Percentiles rank a stretch among this genome's conserved stretches.
These are phyloP conservation scores for Epichloe festucae DNA, from an alignment of 2,329 filamentous ascomycete genomes.

Conservation along the genomic window DNA sequence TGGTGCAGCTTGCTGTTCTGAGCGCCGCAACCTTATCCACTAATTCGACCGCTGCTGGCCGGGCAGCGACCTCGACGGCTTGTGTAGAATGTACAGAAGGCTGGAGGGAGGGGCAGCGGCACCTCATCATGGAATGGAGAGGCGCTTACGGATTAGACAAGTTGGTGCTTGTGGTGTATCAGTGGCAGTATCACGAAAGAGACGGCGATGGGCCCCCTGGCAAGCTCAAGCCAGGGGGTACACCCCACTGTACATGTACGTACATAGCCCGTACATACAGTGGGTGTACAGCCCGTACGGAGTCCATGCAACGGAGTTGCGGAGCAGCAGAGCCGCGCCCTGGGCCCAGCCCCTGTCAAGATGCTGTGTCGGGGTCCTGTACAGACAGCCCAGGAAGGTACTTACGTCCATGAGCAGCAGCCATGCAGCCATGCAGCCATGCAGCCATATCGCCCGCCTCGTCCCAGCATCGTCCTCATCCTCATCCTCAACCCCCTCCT, in stretches of 20 bases:
- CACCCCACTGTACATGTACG: too few relatives aligned
- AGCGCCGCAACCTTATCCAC: too few relatives aligned
- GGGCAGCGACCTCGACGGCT: background rate
- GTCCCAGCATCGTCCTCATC: background rate
- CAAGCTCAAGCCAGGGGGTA: background rate
- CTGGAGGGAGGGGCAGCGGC: too few relatives aligned
- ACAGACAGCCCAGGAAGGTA: too few relatives aligned
- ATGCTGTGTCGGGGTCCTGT: background rate
- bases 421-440: background rate
- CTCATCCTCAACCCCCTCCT: background rate
- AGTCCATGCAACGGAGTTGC: background rate
- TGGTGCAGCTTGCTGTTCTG: too few relatives aligned
- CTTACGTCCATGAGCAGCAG: background rate
- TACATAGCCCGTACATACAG: too few relatives aligned
- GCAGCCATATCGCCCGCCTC: background rate
- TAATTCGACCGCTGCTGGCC: too few relatives aligned
- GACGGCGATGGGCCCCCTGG: background rate
- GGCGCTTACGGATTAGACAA: background rate
- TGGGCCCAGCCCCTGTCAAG: background rate
- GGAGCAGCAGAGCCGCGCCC: background rate
- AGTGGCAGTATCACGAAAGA: background rate
- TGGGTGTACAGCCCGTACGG: background rate
- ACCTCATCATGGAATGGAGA: background rate
- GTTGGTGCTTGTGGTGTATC: background rate
- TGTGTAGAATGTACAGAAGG: background rate